Percentiles rank a stretch among this genome's conserved stretches.
Conservation (phyloP, 345 rosid genomes). For the Lepidium aucheri region DNA sequence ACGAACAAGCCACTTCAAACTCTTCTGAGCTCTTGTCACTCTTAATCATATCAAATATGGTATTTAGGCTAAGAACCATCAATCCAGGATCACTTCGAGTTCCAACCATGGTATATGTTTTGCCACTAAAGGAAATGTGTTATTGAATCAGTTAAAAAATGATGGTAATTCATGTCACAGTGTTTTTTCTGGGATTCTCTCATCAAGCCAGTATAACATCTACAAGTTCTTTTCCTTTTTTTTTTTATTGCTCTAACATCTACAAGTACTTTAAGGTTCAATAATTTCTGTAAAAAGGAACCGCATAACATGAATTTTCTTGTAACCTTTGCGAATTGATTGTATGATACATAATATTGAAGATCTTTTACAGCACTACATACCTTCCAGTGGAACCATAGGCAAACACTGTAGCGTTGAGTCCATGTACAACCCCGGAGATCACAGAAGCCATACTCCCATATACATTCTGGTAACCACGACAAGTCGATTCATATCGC, state of each 20-base stretch:
- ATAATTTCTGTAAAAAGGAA: not conserved
- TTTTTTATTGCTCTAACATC: no score
- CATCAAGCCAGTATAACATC: not conserved
- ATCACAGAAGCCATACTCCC: conserved; percentile 57
- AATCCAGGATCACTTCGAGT: conserved; percentile 82
- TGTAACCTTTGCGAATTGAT: not conserved
- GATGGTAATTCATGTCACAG: not conserved
- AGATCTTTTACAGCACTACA: not conserved
- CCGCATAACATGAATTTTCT: not conserved
- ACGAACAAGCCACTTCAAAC: conserved; percentile 86
- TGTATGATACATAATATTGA: not conserved
- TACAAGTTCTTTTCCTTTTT: not conserved
- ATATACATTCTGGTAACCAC: conserved; percentile 55
- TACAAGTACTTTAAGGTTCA: not conserved
- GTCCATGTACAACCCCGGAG: conserved; percentile 86
- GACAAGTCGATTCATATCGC: conserved; percentile 4
- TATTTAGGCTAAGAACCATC: conserved; percentile 90
- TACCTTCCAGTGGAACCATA: conserved; percentile 99
- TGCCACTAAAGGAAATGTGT: conserved; percentile 46
- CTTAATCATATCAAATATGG: conserved; percentile 69
- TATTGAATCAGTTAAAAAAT: not conserved
- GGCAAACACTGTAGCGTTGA: conserved; percentile 89
- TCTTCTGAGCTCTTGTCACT: conserved; percentile 58
- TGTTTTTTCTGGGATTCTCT: not conserved
- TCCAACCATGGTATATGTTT: conserved; percentile 97